These are phyloP conservation scores for Hyaloscypha finlandica DNA, from an alignment of 495 filamentous ascomycete genomes.

Conservation along the genomic window DNA sequence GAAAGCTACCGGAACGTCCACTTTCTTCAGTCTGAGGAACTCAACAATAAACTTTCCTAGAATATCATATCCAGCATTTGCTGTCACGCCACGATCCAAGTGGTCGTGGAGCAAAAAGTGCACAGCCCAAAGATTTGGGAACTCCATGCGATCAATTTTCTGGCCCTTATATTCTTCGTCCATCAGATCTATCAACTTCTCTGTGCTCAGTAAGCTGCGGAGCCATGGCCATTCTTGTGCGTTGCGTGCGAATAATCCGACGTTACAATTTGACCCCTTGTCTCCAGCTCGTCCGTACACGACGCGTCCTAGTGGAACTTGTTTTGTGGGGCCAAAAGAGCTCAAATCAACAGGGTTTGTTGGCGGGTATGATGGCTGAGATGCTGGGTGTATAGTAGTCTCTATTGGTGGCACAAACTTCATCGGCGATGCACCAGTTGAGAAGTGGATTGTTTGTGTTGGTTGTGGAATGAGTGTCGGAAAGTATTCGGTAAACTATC, in stretches of 20 bases:
- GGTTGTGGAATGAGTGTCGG: constrained; percentile 4
- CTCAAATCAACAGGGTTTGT: not conserved
- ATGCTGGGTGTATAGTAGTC: not conserved
- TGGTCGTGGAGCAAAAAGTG: constrained; percentile 58
- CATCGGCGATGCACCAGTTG: not conserved
- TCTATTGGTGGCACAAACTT: not conserved
- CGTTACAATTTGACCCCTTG: constrained; percentile 54
- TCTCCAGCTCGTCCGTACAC: constrained; percentile 51
- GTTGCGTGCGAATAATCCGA: constrained; percentile 54
- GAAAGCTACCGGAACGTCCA: constrained; percentile 46
- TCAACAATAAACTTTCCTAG: constrained; percentile 58
- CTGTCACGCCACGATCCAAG: constrained; percentile 53
- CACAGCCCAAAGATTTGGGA: constrained; percentile 41
- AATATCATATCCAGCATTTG: constrained; percentile 49
- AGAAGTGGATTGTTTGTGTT: constrained; percentile 10
- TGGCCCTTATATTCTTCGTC: constrained; percentile 38
- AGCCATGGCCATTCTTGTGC: constrained; percentile 54
- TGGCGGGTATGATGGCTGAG: constrained; percentile 13
- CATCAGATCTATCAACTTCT: constrained; percentile 37
- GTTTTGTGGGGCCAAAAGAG: constrained; percentile 29
- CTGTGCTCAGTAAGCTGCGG: constrained; percentile 42
- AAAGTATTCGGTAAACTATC: not conserved
- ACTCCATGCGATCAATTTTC: constrained; percentile 52
- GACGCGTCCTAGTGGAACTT: constrained; percentile 33
- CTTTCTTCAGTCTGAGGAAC: constrained; percentile 46